Percentiles rank a stretch among this genome's conserved stretches.
These are phyloP conservation scores for Hymenoscyphus repandus DNA, from an alignment of 2,329 filamentous ascomycete genomes.

Conservation along the genomic window DNA sequence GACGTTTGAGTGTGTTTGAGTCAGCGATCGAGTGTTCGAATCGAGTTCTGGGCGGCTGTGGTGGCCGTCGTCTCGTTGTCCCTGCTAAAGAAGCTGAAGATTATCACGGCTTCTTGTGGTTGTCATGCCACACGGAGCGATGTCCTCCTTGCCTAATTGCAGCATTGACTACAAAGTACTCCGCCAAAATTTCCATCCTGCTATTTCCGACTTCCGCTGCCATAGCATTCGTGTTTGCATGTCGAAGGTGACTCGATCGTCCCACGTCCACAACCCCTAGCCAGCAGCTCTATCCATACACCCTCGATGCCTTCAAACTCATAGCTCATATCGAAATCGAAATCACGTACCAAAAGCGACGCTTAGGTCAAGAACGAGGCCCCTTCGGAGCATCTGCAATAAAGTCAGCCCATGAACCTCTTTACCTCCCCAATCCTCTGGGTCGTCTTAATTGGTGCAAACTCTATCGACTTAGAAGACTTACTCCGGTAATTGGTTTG, in stretches of 20 bases:
- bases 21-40: not conserved
- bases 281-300: not conserved
- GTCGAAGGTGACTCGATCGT: too few relatives aligned
- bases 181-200: too few relatives aligned
- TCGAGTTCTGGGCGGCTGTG: not conserved
- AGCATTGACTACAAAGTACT: too few relatives aligned
- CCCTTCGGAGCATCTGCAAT: constrained; percentile 51
- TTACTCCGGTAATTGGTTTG: constrained; percentile 34
- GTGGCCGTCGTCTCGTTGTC: too few relatives aligned
- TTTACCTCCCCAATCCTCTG: constrained; percentile 8
- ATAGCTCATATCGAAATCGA: not conserved
- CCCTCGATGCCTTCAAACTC: not conserved
- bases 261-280: not conserved
- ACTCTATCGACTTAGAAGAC: constrained; percentile 11
- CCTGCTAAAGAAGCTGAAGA: too few relatives aligned
- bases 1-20: not conserved
- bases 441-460: not conserved
- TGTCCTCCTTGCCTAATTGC: too few relatives aligned
- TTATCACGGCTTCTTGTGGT: too few relatives aligned
- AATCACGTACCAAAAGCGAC: constrained; percentile 47
- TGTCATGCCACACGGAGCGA: too few relatives aligned
- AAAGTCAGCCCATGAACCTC: constrained; percentile 26
- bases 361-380: constrained; percentile 52
- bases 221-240: too few relatives aligned
- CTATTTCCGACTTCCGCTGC: too few relatives aligned